Evolutionary conservation across 2,329 filamentous ascomycete species (phyloP).

Genomic region (Claviceps sp.): DNA sequence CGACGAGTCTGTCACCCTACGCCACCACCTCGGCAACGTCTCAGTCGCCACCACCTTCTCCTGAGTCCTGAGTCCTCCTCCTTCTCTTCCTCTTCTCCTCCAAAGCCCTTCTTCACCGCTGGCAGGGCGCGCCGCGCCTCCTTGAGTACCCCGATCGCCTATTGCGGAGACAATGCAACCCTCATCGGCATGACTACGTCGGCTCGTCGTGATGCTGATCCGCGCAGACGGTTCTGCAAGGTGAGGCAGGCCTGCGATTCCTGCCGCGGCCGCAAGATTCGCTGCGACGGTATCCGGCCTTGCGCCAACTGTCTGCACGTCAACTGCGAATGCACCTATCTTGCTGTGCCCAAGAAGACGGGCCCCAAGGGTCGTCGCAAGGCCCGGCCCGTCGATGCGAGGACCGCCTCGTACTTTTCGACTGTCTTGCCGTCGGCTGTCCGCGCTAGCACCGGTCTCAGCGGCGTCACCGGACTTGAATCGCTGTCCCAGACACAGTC

Average conservation of each 20-base stretch:
- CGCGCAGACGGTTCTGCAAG: slow-evolving; percentile 8
- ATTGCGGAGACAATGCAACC: slow-evolving; percentile 2
- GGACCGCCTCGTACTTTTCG: slow-evolving; percentile 2
- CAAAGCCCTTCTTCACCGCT: neutral
- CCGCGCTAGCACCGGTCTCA: neutral
- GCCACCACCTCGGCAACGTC: neutral
- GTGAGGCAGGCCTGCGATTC: slow-evolving; percentile 18
- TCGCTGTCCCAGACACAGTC: no score
- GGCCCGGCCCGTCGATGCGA: neutral
- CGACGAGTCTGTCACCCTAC: neutral
- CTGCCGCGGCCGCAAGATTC: slow-evolving; percentile 17
- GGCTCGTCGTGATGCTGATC: neutral
- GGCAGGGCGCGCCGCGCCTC: no score
- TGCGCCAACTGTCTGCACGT: slow-evolving; percentile 15
- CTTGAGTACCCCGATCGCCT: neutral
- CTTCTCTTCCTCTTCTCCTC: neutral
- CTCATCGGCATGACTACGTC: slow-evolving; percentile 1
- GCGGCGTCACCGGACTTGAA: neutral
- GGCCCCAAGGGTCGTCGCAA: slow-evolving; percentile 14
- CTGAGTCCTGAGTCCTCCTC: neutral
- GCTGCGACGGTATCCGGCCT: slow-evolving; percentile 15
- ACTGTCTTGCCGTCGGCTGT: neutral
- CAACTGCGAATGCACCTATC: slow-evolving; percentile 13
- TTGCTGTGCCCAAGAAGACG: slow-evolving; percentile 19
- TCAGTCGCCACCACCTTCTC: neutral